Percentiles rank a stretch among this genome's conserved stretches.
Conservation (phyloP, 148 eudicot genomes). For the Bassia scoparia region DNA sequence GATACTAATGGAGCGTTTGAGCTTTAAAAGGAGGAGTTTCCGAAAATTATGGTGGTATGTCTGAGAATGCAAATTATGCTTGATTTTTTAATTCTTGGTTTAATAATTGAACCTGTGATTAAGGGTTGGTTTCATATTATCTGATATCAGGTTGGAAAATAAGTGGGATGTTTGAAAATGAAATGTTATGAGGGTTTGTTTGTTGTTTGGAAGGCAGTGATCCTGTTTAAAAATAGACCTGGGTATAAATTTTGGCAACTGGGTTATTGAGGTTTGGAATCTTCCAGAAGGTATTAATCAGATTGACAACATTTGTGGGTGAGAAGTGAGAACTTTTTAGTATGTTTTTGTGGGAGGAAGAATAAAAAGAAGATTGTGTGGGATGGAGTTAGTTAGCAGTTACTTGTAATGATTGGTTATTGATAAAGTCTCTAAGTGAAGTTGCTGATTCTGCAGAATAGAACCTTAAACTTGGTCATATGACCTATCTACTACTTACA, state of each 20-base stretch:
- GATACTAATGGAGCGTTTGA: no score
- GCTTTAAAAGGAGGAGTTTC: no score
- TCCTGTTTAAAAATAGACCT: slow-evolving; percentile 35
- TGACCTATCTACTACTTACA: slow-evolving; percentile 21
- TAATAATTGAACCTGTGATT: no score
- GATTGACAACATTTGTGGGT: not conserved
- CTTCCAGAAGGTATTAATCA: slow-evolving; percentile 22
- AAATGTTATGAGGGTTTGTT: no score
- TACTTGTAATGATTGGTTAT: slow-evolving; percentile 29
- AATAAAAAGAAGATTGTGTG: slow-evolving; percentile 4
- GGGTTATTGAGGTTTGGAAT: slow-evolving; percentile 23
- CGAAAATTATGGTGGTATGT: no score
- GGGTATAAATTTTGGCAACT: slow-evolving; percentile 22
- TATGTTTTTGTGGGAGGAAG: not conserved
- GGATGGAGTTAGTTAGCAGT: not conserved
- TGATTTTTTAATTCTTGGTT: no score
- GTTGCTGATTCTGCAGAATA: slow-evolving; percentile 19
- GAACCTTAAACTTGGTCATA: slow-evolving; percentile 17
- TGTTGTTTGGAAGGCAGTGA: no score
- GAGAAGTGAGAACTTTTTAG: slow-evolving; percentile 1
- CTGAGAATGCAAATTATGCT: no score
- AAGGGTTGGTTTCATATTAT: no score
- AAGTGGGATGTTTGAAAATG: no score
- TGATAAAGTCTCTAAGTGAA: slow-evolving; percentile 19
- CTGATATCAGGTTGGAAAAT: no score